Conservation (phyloP, 768 basidiomycete species). For the Glaciozyma antarctica region DNA sequence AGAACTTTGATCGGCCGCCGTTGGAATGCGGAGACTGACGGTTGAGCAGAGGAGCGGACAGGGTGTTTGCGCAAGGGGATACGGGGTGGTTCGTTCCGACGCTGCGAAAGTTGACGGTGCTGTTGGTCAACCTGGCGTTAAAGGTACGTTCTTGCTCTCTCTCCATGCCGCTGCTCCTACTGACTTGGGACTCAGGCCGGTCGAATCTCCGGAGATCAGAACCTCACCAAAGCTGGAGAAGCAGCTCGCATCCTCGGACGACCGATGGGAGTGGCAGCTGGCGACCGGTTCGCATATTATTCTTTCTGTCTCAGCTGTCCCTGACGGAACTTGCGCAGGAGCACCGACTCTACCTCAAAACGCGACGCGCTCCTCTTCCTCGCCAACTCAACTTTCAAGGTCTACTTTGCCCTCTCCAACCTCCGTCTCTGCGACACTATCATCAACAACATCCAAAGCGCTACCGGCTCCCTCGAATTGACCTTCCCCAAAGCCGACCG, state of each 20-base stretch:
- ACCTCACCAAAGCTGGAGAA: slow-evolving; percentile 24
- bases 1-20: not conserved
- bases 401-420: slow-evolving; percentile 35
- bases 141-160: slow-evolving; percentile 11
- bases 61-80: slow-evolving; percentile 23
- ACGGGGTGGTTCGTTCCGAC: slow-evolving; percentile 32
- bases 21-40: not conserved
- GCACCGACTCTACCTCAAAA: slow-evolving; percentile 19
- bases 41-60: slow-evolving; percentile 13
- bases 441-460: slow-evolving; percentile 30
- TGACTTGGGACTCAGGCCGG: slow-evolving; percentile 26
- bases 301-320: not conserved
- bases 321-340: not conserved
- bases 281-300: slow-evolving; percentile 18
- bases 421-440: slow-evolving; percentile 34
- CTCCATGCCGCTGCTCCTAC: too few relatives aligned
- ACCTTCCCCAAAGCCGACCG: slow-evolving; percentile 25
- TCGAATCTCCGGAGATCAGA: slow-evolving; percentile 13
- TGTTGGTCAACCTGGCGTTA: slow-evolving; percentile 19
- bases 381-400: slow-evolving; percentile 33
- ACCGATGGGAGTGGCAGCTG: slow-evolving; percentile 30
- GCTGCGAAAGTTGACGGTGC: slow-evolving; percentile 18
- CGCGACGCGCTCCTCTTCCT: slow-evolving; percentile 33
- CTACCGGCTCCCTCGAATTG: slow-evolving; percentile 5
- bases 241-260: slow-evolving; percentile 24